A percentile compares a stretch with the other conserved stretches of the same genome.
Conservation (phyloP, 2,329 filamentous ascomycete species). For the Trichoderma harzianum region DNA sequence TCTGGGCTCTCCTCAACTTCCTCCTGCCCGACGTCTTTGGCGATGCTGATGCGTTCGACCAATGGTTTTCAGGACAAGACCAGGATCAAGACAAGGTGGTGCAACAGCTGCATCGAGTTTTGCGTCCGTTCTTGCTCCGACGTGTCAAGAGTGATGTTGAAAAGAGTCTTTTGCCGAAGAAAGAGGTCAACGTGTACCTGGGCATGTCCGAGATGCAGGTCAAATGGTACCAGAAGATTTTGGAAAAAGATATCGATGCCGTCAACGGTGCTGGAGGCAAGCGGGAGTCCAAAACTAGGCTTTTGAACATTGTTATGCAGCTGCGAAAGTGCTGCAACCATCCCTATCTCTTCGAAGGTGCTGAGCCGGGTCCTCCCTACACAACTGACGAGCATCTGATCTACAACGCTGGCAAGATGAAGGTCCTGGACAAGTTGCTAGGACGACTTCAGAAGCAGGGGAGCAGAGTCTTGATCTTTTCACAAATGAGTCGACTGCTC, state of each 20-base stretch:
- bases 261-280: slow-evolving; percentile 96
- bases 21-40: slow-evolving; percentile 97
- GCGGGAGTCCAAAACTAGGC: slow-evolving; percentile 92
- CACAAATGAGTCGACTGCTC: slow-evolving; percentile 95
- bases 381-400: slow-evolving; percentile 96
- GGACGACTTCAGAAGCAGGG: slow-evolving; percentile 79
- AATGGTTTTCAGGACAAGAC: slow-evolving; percentile 93
- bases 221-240: slow-evolving; percentile 98
- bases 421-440: slow-evolving; percentile 89
- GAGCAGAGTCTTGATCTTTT: slow-evolving; percentile 97
- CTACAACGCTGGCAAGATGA: slow-evolving; percentile 95
- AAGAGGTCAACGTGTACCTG: slow-evolving; percentile 94
- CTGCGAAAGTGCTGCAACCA: slow-evolving; percentile 98
- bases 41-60: slow-evolving; percentile 92
- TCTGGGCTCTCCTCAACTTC: slow-evolving; percentile 97
- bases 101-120: slow-evolving; percentile 87
- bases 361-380: slow-evolving; percentile 94
- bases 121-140: slow-evolving; percentile 89
- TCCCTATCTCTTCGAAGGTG: slow-evolving; percentile 95
- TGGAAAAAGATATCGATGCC: slow-evolving; percentile 98
- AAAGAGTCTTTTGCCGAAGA: slow-evolving; percentile 95
- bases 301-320: slow-evolving; percentile 99
- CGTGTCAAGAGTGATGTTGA: slow-evolving; percentile 97
- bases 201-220: slow-evolving; percentile 99
- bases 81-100: slow-evolving; percentile 93